Percentiles rank a stretch among this genome's conserved stretches.
These are phyloP conservation scores for Dipteronia sinensis DNA, from an alignment of 345 rosid genomes.

Conservation along the genomic window DNA sequence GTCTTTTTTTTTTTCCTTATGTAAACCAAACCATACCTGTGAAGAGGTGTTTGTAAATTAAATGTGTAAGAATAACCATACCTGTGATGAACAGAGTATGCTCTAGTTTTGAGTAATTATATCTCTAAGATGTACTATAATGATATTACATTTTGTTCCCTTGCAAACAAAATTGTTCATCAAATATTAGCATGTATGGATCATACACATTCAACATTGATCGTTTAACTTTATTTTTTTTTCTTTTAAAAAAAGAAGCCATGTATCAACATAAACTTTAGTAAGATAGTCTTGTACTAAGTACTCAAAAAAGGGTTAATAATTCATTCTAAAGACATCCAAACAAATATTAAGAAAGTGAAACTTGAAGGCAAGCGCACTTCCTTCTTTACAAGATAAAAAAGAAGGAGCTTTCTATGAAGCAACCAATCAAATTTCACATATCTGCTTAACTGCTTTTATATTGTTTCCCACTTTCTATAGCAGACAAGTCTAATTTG, in stretches of 20 bases:
- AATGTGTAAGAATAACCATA: constrained; percentile 1
- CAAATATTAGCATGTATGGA: neutral
- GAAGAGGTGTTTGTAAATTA: neutral
- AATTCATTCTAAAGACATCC: neutral
- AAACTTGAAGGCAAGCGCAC: neutral
- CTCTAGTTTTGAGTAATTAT: neutral
- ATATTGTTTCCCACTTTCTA: no score
- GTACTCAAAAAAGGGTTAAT: neutral
- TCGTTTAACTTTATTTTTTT: no score
- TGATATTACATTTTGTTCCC: neutral
- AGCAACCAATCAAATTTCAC: neutral
- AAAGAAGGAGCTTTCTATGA: no score
- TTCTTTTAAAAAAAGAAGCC: no score
- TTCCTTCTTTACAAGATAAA: neutral
- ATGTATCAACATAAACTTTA: neutral
- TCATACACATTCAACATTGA: neutral
- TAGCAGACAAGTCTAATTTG: neutral
- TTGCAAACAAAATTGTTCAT: neutral
- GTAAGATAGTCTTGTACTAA: neutral
- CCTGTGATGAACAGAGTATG: constrained; percentile 8
- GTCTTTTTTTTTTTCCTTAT: neutral
- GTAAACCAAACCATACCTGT: neutral
- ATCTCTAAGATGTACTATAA: neutral
- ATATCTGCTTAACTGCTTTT: neutral
- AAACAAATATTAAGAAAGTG: neutral